These are phyloP conservation scores for Plantago major DNA, from an alignment of 257 asterid genomes.

Conservation along the genomic window DNA sequence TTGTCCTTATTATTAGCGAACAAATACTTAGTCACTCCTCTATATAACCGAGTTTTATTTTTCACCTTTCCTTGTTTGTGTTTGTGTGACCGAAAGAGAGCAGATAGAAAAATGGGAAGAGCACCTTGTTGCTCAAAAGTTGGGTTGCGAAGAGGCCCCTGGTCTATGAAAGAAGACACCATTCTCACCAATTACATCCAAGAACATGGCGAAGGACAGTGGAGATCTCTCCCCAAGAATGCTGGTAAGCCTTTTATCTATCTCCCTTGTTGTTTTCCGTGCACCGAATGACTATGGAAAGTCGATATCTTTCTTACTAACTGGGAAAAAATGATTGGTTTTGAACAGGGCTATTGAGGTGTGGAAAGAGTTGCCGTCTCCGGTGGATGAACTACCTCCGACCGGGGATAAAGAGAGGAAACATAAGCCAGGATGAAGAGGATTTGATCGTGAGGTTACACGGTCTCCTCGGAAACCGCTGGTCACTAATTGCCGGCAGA, in stretches of 20 bases:
- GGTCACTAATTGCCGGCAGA: conserved; percentile 75
- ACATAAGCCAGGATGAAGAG: conserved; percentile 54
- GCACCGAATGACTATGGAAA: no score
- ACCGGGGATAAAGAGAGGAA: conserved; percentile 70
- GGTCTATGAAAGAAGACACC: conserved; percentile 53
- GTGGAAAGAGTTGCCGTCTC: conserved; percentile 84
- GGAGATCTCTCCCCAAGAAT: conserved; percentile 52
- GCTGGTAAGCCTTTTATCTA: no score
- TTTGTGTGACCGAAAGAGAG: no score
- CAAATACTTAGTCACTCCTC: no score
- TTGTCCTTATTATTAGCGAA: no score
- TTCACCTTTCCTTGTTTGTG: no score
- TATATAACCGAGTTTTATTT: no score
- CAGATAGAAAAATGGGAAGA: conserved; percentile 46
- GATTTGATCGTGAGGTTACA: conserved; percentile 62
- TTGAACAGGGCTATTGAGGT: conserved; percentile 48
- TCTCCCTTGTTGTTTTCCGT: no score
- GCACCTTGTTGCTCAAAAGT: conserved; percentile 53
- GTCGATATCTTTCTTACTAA: no score
- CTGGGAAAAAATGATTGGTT: no score
- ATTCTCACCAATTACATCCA: conserved; percentile 39
- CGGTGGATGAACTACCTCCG: no score
- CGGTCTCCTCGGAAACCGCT: conserved; percentile 62
- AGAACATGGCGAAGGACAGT: conserved; percentile 52
- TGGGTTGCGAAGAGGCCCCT: conserved; percentile 47